These are phyloP conservation scores for Pseudogymnoascus sp. DNA, from an alignment of 2,329 filamentous ascomycete genomes.

Conservation along the genomic window DNA sequence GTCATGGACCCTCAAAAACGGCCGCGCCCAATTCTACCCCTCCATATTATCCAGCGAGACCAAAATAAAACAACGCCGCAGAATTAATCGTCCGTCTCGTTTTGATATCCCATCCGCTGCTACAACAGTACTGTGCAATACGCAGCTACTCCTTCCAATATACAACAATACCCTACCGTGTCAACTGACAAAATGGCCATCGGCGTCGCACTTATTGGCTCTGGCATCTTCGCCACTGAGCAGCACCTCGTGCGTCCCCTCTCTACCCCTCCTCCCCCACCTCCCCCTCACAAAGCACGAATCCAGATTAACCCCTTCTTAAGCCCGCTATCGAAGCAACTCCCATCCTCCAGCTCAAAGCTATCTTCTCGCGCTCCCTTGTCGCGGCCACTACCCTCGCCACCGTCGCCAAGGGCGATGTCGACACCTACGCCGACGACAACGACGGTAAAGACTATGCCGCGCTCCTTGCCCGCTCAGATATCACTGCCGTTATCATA, in stretches of 20 bases:
- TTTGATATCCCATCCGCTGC: neutral
- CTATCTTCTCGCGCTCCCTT: slow-evolving; percentile 29
- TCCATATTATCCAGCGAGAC: neutral
- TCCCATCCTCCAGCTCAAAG: slow-evolving; percentile 46
- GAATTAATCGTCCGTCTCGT: neutral
- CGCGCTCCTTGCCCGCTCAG: slow-evolving; percentile 26
- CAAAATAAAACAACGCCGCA: neutral
- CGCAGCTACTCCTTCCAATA: neutral
- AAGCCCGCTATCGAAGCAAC: slow-evolving; percentile 52
- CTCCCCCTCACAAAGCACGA: neutral
- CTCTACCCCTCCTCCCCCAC: neutral
- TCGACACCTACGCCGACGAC: slow-evolving; percentile 28
- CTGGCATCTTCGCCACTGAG: slow-evolving; percentile 55
- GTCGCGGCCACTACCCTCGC: slow-evolving; percentile 25
- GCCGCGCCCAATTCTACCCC: neutral
- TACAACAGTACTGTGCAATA: neutral
- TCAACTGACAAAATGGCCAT: slow-evolving; percentile 28
- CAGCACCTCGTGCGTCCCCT: slow-evolving; percentile 43
- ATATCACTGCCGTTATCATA: slow-evolving; percentile 30
- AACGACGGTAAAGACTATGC: slow-evolving; percentile 36
- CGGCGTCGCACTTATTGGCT: slow-evolving; percentile 55
- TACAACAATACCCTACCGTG: neutral
- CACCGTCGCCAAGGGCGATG: slow-evolving; percentile 36
- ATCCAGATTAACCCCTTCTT: slow-evolving; percentile 17
- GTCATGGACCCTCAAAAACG: neutral